Base-by-base conservation (phyloP, 106 monocot species). In the Phalaenopsis aphrodite region DNA sequence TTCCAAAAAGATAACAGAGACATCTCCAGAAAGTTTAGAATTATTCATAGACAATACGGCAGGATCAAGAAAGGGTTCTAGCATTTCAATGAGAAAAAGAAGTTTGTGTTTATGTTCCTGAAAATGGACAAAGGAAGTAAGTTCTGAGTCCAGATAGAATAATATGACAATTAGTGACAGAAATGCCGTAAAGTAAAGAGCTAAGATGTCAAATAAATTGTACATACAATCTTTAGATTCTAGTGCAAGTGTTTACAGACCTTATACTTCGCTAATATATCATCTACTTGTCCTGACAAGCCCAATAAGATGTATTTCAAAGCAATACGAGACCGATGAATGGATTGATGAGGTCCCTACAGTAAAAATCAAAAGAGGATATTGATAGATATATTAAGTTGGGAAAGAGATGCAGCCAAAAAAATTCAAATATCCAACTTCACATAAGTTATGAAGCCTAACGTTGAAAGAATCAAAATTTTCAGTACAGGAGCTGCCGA, bases 251-350 rank as follows among this genome's bases (percentile, higher is more conserved):
- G 77, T 57, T 42, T 42, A 74, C 66, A 69, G 24, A 98, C 98
- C 94, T 98, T 98, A 86, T 91, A 98, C 77, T 88, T 89, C 21
- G 88, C 66, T 56, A 98, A 87, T 46, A 93, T 83, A 83, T 94
- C 98, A 88, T 98, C 98, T 88, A 94, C 83, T 49, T 93, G 86
- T n/a, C 98, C 98, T 82, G 98, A 98, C 58, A 98, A 87, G 48
- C 90, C 98, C 61, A 98, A 57, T 84, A 92, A 69, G 17, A 94
- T 79, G 84, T 88, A 98, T 66, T 98, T 98, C 71, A 98, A 72
- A 85, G 91, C 92, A 85, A 92, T 86, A 80, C 88, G 85, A 80
- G 88, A 85, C 83, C 81, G 89, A 75, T 72, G 36, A 78, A 80
- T 78, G 42, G 85, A 89, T 57, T 86, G 87, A 66, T 79, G 81